phyloP scores from a whole-genome alignment of 2,329 filamentous ascomycete species.

The Pezicula rhizophila region DNA sequence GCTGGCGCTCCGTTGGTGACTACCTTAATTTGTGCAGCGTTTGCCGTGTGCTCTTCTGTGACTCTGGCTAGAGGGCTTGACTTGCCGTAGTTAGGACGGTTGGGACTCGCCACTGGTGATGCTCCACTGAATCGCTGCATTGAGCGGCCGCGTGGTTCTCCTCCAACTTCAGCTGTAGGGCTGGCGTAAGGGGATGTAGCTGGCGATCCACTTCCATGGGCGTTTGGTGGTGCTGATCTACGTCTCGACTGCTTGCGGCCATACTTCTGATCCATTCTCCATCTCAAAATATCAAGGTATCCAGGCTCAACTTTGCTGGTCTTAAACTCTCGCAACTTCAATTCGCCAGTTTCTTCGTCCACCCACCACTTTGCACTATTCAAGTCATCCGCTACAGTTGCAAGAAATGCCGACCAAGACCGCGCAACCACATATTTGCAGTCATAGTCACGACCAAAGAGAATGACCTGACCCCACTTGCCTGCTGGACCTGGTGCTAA shows the following conservation, averaged over 20 bases:
- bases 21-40: conserved; percentile 18
- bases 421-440: conserved; percentile 95
- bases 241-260: conserved; percentile 53
- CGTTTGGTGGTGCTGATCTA: conserved; percentile 38
- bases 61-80: conserved; percentile 69
- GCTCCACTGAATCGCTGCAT: conserved; percentile 63
- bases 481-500: conserved; percentile 84
- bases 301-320: conserved; percentile 80
- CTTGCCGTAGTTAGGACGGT: conserved; percentile 59
- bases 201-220: conserved; percentile 33
- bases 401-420: conserved; percentile 85
- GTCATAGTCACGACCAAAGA: conserved; percentile 96
- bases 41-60: conserved; percentile 52
- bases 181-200: conserved; percentile 59
- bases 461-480: conserved; percentile 92
- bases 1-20: conserved; percentile 17
- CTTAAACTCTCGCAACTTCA: conserved; percentile 91
- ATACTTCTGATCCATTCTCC: conserved; percentile 93
- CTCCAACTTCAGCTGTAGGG: conserved; percentile 52
- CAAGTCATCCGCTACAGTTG: conserved; percentile 83
- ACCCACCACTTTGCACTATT: conserved; percentile 85
- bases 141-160: conserved; percentile 62
- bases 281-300: conserved; percentile 91
- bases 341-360: conserved; percentile 84
- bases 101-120: conserved; percentile 59